phyloP scores from a whole-genome alignment of 768 basidiomycete genomes.

The Trametes cubensis region DNA sequence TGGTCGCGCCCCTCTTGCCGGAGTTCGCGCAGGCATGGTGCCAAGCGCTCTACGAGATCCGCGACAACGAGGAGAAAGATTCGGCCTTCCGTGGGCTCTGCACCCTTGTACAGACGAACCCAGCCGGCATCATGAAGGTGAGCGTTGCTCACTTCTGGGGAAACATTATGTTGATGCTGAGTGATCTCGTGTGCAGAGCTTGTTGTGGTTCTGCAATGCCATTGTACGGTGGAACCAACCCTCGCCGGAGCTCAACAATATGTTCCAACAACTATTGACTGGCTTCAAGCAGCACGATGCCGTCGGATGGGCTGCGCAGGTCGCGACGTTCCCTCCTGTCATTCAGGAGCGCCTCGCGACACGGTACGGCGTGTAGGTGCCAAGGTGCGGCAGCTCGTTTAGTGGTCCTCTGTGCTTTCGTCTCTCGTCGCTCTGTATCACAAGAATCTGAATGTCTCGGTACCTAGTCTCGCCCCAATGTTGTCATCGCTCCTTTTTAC shows the following conservation, averaged over 20 bases:
- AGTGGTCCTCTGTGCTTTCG: slow-evolving; percentile 5
- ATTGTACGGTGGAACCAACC: slow-evolving; percentile 95
- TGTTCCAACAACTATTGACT: slow-evolving; percentile 89
- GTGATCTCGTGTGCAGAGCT: slow-evolving; percentile 56
- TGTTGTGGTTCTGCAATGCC: slow-evolving; percentile 98
- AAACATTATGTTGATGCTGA: slow-evolving; percentile 31
- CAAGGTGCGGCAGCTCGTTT: background rate
- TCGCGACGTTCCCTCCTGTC: slow-evolving; percentile 79
- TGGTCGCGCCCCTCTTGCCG: slow-evolving; percentile 86
- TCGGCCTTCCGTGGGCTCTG: slow-evolving; percentile 98
- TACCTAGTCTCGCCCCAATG: slow-evolving; percentile 22
- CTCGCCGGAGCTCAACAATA: slow-evolving; percentile 85
- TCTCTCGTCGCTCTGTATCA: slow-evolving; percentile 16
- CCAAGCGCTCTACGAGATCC: slow-evolving; percentile 94
- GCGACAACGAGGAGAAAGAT: slow-evolving; percentile 99
- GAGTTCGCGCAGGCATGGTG: slow-evolving; percentile 97
- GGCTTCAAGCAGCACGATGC: slow-evolving; percentile 91
- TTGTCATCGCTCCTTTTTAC: slow-evolving; percentile 23
- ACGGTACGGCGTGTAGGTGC: slow-evolving; percentile 73
- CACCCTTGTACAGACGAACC: slow-evolving; percentile 92
- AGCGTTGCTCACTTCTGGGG: slow-evolving; percentile 29
- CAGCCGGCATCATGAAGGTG: slow-evolving; percentile 90
- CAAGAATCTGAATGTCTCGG: slow-evolving; percentile 22
- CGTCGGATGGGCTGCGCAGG: slow-evolving; percentile 83
- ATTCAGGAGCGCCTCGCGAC: slow-evolving; percentile 86